These are phyloP conservation scores for Discostella stelligera DNA, from an alignment of 352 stramenopile genomes.

Conservation along the genomic window DNA sequence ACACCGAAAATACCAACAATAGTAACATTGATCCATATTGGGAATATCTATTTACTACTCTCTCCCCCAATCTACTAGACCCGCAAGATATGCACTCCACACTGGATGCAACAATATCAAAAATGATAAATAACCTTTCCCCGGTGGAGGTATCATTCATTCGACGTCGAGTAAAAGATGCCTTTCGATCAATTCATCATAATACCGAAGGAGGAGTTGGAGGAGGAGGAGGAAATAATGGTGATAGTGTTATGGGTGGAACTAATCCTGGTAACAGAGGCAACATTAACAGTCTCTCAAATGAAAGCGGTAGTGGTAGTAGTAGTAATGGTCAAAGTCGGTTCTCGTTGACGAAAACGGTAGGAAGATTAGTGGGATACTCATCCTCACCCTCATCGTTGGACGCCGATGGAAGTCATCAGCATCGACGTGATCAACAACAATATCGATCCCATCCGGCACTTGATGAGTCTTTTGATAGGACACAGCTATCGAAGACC, in stretches of 20 bases:
- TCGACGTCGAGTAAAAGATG: slow-evolving; percentile 51
- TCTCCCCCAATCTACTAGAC: slow-evolving; percentile 60
- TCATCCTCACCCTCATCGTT: slow-evolving; percentile 4
- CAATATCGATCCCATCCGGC: slow-evolving; percentile 8
- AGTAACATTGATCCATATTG: slow-evolving; percentile 21
- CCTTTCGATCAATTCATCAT: slow-evolving; percentile 19
- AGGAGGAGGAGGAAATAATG: slow-evolving; percentile 7
- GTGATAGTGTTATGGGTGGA: not conserved
- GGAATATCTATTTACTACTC: slow-evolving; percentile 49
- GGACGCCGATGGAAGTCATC: not conserved
- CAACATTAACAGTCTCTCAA: not conserved
- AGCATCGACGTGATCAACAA: not conserved
- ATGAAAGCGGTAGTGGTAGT: not conserved
- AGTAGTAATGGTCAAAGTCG: not conserved
- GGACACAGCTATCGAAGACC: slow-evolving; percentile 25
- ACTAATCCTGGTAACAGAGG: not conserved
- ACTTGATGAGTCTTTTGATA: slow-evolving; percentile 11
- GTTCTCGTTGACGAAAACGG: slow-evolving; percentile 15
- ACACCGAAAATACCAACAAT: no score
- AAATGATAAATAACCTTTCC: slow-evolving; percentile 53
- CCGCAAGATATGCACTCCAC: slow-evolving; percentile 65
- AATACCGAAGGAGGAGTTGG: slow-evolving; percentile 9
- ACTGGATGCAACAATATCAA: slow-evolving; percentile 55
- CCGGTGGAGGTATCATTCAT: slow-evolving; percentile 67
- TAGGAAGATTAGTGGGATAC: slow-evolving; percentile 11